Conservation (phyloP, 2,329 filamentous ascomycete species). For the Fusarium metavorans region DNA sequence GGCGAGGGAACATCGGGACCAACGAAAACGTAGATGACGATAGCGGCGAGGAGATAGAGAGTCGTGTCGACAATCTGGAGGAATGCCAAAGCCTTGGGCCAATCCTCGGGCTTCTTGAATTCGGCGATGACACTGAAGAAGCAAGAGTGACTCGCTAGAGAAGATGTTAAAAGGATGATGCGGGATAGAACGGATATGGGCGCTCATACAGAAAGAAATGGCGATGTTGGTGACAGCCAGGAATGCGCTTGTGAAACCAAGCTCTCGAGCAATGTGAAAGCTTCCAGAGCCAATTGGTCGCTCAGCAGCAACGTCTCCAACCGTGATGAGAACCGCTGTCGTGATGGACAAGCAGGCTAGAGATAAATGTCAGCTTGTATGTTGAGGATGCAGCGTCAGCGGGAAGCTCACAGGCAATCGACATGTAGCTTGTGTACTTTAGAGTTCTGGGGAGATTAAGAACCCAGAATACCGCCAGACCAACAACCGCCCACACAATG, state of each 20-base stretch:
- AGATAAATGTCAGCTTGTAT: neutral
- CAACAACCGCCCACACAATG: slow-evolving; percentile 72
- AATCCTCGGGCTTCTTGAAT: slow-evolving; percentile 66
- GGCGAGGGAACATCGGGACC: slow-evolving; percentile 72
- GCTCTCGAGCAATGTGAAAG: slow-evolving; percentile 51
- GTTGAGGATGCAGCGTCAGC: neutral
- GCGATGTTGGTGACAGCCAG: slow-evolving; percentile 73
- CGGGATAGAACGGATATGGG: too few relatives aligned
- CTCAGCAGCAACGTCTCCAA: slow-evolving; percentile 69
- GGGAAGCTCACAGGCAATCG: slow-evolving; percentile 60
- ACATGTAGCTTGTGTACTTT: slow-evolving; percentile 71
- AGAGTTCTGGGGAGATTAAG: slow-evolving; percentile 72
- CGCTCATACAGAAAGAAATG: slow-evolving; percentile 67
- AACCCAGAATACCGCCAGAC: slow-evolving; percentile 68
- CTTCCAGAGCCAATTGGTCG: slow-evolving; percentile 51
- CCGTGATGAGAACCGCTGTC: slow-evolving; percentile 71
- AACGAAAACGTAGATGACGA: slow-evolving; percentile 76
- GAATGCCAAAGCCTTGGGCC: slow-evolving; percentile 58
- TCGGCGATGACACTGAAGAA: slow-evolving; percentile 77
- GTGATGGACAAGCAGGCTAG: slow-evolving; percentile 70
- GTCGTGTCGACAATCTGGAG: slow-evolving; percentile 69
- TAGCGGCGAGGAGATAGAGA: slow-evolving; percentile 73
- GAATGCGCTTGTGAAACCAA: slow-evolving; percentile 65
- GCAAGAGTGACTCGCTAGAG: slow-evolving; percentile 67
- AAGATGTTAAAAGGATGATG: neutral